phyloP scores from a whole-genome alignment of 164 flowering plant species.

The Platanus orientalis region DNA sequence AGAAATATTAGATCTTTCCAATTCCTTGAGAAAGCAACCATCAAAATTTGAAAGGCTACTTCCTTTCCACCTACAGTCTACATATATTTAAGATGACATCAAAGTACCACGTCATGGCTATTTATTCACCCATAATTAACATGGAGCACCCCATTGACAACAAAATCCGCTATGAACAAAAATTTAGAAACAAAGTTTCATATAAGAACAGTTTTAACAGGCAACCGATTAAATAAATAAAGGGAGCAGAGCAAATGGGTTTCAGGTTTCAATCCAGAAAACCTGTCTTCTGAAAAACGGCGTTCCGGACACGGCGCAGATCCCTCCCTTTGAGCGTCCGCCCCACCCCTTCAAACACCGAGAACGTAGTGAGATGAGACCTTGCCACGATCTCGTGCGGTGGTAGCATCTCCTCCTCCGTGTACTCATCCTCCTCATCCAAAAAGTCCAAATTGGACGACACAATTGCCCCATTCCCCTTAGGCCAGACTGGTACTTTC shows the following conservation, averaged over 20 bases:
- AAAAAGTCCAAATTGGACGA: slow-evolving; percentile 1
- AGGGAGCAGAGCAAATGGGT: neutral
- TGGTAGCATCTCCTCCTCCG: slow-evolving; percentile 43
- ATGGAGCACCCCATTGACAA: neutral
- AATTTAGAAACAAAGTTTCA: neutral
- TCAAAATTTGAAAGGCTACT: no score
- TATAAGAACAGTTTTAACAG: neutral
- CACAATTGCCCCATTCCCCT: neutral
- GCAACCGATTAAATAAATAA: neutral
- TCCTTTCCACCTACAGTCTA: no score
- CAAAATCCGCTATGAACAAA: neutral
- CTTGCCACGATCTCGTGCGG: slow-evolving; percentile 61
- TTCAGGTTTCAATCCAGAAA: slow-evolving; percentile 34
- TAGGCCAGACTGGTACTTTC: slow-evolving; percentile 51
- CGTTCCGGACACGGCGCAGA: slow-evolving; percentile 45
- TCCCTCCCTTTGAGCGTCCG: slow-evolving; percentile 67
- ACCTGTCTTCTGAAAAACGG: slow-evolving; percentile 58
- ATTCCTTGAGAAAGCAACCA: no score
- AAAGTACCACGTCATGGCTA: neutral
- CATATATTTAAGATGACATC: neutral
- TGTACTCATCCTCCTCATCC: slow-evolving; percentile 25
- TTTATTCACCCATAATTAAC: neutral
- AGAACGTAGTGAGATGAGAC: slow-evolving; percentile 39
- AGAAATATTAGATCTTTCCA: no score
- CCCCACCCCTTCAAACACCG: slow-evolving; percentile 69